Evolutionary conservation across 1,284 basidiomycete genomes (phyloP).

Genomic region (Trametes polyzona): DNA sequence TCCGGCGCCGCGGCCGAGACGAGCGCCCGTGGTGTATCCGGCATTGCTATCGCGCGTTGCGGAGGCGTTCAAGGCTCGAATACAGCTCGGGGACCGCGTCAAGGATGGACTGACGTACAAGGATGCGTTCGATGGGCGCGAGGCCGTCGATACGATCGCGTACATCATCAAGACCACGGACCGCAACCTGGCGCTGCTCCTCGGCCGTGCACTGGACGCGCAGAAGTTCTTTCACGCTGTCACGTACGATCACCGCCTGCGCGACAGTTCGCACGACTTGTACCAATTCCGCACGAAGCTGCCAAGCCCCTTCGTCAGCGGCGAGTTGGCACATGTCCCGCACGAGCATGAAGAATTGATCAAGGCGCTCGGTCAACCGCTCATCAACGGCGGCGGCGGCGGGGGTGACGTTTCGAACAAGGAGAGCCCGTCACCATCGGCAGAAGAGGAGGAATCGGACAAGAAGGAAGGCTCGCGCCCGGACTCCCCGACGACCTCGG

Average conservation of each 20-base stretch:
- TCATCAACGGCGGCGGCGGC: constrained; percentile 28
- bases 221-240: constrained; percentile 99
- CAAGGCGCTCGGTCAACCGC: constrained; percentile 29
- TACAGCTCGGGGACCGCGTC: constrained; percentile 77
- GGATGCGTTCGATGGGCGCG: constrained; percentile 94
- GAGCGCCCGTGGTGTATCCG: constrained; percentile 88
- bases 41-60: constrained; percentile 94
- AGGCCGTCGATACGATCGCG: constrained; percentile 95
- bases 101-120: constrained; percentile 98
- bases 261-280: constrained; percentile 88
- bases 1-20: constrained; percentile 44
- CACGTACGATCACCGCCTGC: constrained; percentile 95
- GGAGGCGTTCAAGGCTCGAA: constrained; percentile 87
- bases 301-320: constrained; percentile 78
- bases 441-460: constrained; percentile 43
- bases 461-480: constrained; percentile 41
- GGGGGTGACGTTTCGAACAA: constrained; percentile 28
- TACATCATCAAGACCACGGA: constrained; percentile 99
- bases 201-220: constrained; percentile 94
- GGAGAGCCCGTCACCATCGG: constrained; percentile 42
- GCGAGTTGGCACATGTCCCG: constrained; percentile 55
- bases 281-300: constrained; percentile 89
- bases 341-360: constrained; percentile 41
- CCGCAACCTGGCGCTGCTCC: constrained; percentile 90
- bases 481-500: constrained; percentile 43